A percentile compares a stretch with the other conserved stretches of the same genome.
Evolutionary conservation across 257 asterid genomes (phyloP).

Genomic region (Jasminum sambac): DNA sequence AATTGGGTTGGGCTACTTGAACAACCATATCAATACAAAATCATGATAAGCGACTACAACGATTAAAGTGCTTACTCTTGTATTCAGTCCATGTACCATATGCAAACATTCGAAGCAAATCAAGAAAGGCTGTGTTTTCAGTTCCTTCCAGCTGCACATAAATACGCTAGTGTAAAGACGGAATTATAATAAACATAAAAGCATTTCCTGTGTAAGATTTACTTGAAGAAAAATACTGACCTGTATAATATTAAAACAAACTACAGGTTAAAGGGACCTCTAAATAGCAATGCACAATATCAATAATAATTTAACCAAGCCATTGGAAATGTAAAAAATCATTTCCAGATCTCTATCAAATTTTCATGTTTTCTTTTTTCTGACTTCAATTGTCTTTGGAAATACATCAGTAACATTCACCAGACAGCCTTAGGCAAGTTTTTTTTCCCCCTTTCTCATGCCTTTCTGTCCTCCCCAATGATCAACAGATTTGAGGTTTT

Average conservation of each 20-base stretch:
- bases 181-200: not conserved
- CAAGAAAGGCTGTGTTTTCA: conserved; percentile 59
- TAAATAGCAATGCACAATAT: not conserved
- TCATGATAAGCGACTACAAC: conserved; percentile 14
- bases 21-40: conserved; percentile 9
- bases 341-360: not conserved
- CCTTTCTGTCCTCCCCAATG: not conserved
- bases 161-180: not conserved
- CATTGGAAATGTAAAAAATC: not conserved
- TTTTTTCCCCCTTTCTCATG: not conserved
- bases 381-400: not conserved
- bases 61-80: conserved; percentile 55
- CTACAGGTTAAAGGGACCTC: not conserved
- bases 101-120: conserved; percentile 79
- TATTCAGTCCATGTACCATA: conserved; percentile 95
- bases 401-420: not conserved
- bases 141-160: conserved; percentile 84
- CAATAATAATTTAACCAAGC: not conserved
- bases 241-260: not conserved
- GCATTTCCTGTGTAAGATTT: not conserved
- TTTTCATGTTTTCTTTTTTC: not conserved
- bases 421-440: not conserved
- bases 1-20: not conserved
- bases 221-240: not conserved
- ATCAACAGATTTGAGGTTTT: not conserved